Percentiles rank a stretch among this genome's conserved stretches.
Conservation (phyloP, 306 rosid species). For the Crataegus laevigata region DNA sequence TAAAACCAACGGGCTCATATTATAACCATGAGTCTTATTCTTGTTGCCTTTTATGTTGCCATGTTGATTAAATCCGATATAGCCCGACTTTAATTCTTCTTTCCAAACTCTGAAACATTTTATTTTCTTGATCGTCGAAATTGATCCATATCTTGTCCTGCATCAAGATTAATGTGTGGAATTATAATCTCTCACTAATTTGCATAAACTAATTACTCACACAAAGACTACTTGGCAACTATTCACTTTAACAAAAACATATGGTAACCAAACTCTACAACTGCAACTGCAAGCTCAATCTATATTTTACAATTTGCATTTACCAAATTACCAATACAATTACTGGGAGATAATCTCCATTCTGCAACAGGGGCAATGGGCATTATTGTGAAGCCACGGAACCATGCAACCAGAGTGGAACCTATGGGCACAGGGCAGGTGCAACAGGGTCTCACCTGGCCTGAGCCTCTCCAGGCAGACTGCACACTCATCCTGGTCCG, state of each 20-base stretch:
- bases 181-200: no score
- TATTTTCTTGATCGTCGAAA: no score
- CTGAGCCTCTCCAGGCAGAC: constrained; percentile 58
- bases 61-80: no score
- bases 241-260: background rate
- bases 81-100: no score
- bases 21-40: no score
- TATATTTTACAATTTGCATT: background rate
- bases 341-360: constrained; percentile 17
- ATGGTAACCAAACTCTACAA: background rate
- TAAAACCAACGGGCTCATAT: no score
- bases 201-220: background rate
- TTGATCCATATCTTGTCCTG: no score
- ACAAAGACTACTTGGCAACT: background rate
- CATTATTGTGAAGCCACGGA: constrained; percentile 71
- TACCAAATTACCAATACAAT: background rate
- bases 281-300: background rate
- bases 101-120: no score
- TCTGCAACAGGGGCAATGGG: constrained; percentile 87
- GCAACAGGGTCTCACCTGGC: constrained; percentile 41
- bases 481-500: constrained; percentile 61
- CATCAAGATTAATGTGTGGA: no score
- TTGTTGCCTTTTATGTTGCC: no score
- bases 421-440: constrained; percentile 70
- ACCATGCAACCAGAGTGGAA: constrained; percentile 67